A percentile compares a stretch with the other conserved stretches of the same genome.
These are phyloP conservation scores for Chamaenerion angustifolium DNA, from an alignment of 345 rosid genomes.

Conservation along the genomic window DNA sequence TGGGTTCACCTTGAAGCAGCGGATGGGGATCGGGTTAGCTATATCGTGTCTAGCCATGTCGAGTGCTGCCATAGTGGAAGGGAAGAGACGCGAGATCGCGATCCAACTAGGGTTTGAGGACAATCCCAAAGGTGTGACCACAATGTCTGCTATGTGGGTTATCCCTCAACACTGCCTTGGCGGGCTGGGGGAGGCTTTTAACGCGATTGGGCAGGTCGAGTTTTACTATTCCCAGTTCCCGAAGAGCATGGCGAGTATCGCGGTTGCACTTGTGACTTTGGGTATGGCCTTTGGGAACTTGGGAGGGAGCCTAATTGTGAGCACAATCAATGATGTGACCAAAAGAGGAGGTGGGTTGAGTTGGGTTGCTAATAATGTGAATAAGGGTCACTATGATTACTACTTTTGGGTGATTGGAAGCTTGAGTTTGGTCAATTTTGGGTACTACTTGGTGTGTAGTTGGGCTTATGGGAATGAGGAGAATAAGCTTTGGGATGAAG, in stretches of 20 bases:
- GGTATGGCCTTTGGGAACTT: constrained; percentile 7
- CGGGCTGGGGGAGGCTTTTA: constrained; percentile 14
- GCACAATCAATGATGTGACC: constrained; percentile 5
- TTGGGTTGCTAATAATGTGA: constrained; percentile 14
- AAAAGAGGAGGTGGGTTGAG: constrained; percentile 5
- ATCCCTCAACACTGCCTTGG: constrained; percentile 5
- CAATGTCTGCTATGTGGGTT: constrained; percentile 4
- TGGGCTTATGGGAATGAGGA: constrained; percentile 10
- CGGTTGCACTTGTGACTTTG: constrained; percentile 3
- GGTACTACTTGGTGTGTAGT: constrained; percentile 8
- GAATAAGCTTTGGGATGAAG: not conserved
- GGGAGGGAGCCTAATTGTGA: constrained; percentile 6
- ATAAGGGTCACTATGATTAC: constrained; percentile 14
- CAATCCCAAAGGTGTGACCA: not conserved
- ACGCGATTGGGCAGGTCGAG: constrained; percentile 10
- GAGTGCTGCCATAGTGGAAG: constrained; percentile 3
- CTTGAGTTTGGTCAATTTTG: constrained; percentile 4
- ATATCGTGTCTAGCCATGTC: not conserved
- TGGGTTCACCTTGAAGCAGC: constrained; percentile 24
- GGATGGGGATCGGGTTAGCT: constrained; percentile 25
- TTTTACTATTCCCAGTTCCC: constrained; percentile 18
- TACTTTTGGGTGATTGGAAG: constrained; percentile 10
- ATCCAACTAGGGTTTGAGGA: not conserved
- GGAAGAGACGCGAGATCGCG: not conserved
- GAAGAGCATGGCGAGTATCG: constrained; percentile 16